These are phyloP conservation scores for Telfairia occidentalis DNA, from an alignment of 331 rosid genomes.

Conservation along the genomic window DNA sequence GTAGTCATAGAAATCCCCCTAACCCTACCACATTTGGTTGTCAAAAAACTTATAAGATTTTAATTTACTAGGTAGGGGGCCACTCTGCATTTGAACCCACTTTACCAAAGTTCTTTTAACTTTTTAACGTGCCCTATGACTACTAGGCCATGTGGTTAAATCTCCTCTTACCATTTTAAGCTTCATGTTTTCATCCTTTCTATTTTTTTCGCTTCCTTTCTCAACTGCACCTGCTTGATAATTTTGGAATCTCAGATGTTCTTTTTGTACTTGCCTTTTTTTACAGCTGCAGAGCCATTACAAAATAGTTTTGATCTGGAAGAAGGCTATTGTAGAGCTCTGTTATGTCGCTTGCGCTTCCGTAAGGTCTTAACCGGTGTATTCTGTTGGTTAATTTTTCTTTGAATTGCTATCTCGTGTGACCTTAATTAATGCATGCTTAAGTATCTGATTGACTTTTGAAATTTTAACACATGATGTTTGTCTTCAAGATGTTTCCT, in stretches of 20 bases:
- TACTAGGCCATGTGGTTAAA: background rate
- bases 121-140: background rate
- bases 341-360: conserved; percentile 94
- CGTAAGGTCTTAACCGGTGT: conserved; percentile 96
- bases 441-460: background rate
- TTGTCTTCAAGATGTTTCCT: background rate
- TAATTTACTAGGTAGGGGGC: background rate
- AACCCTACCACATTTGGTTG: background rate
- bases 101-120: background rate
- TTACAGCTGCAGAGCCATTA: conserved; percentile 69
- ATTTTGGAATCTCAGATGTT: conserved; percentile 13
- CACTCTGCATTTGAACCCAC: background rate
- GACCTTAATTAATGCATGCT: conserved; percentile 14
- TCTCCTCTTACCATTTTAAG: conserved; percentile 1
- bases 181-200: conserved; percentile 1
- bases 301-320: conserved; percentile 68
- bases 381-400: conserved; percentile 23
- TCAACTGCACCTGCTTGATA: conserved; percentile 10
- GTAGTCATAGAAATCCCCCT: background rate
- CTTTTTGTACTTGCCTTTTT: conserved; percentile 16
- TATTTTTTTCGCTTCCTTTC: background rate
- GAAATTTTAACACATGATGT: background rate
- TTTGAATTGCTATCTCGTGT: background rate
- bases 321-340: conserved; percentile 91
- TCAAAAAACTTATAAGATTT: background rate